Percentiles rank a stretch among this genome's conserved stretches.
Conservation (phyloP, 164 flowering plant genomes). For the Piper longum region DNA sequence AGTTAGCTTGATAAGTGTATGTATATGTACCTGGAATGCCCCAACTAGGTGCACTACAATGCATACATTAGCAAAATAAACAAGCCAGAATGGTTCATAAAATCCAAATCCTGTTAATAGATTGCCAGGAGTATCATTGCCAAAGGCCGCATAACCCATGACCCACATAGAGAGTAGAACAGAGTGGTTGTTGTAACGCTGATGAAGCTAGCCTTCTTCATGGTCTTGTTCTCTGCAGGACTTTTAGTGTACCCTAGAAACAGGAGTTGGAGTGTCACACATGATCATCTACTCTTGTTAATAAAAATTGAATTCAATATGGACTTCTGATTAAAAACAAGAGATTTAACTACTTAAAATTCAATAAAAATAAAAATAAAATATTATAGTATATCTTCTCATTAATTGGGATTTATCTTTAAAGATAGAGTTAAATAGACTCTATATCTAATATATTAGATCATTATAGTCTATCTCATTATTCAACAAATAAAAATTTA, state of each 20-base stretch:
- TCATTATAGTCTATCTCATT: too few species aligned
- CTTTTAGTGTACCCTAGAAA: constrained; percentile 4
- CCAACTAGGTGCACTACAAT: constrained; percentile 55
- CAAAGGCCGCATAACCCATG: constrained; percentile 66
- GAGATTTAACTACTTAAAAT: too few species aligned
- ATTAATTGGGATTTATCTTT: too few species aligned
- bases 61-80: constrained; percentile 42
- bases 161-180: constrained; percentile 42
- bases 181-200: constrained; percentile 24
- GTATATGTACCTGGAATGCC: constrained; percentile 37
- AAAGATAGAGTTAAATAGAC: too few species aligned
- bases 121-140: constrained; percentile 50
- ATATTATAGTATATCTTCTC: too few species aligned
- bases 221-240: constrained; percentile 34
- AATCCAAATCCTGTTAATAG: constrained; percentile 51
- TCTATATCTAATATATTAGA: too few species aligned
- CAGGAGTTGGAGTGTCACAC: too few species aligned
- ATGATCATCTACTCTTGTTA: background rate
- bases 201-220: constrained; percentile 45
- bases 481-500: too few species aligned
- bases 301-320: background rate
- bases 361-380: too few species aligned
- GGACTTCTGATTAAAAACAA: too few species aligned
- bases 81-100: constrained; percentile 51
- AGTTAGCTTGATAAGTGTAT: constrained; percentile 1